Base-by-base conservation (phyloP, 2,329 filamentous ascomycete species). In the Coniella vitis region DNA sequence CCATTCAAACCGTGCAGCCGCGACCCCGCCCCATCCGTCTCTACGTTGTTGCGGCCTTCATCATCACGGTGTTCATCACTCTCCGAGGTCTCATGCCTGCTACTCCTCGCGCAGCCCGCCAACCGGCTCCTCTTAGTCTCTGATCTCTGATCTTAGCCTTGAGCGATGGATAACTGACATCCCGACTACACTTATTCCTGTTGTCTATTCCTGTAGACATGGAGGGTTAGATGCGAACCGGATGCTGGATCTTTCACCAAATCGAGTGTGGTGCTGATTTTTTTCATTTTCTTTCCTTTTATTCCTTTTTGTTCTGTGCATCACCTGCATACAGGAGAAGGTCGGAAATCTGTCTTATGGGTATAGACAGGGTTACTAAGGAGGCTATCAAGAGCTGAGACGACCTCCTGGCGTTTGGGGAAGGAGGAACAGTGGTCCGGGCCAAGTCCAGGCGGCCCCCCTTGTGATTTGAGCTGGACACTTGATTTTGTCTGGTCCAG, bases 361-460 rank as follows among this genome's bases (percentile, higher is more conserved):
- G 60, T 61, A 60, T 60, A 63, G 55, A 62, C 41, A 56, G 58
- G 54, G 25, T 34, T 46, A 48, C 29, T 37, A 45, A 57, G 63
- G 66, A 66, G 71, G 69, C 66, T 58, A 71, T 78, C 75, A 78
- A 78, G 75, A 70, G 75, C 75, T 78, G 75, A 78, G 67, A 65
- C 58, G 71, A 74, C 51, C 72, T 74, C 72, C 66, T 48, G 58
- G 65, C 59, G 60, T 65, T 62, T 54, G 35, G 44, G 17, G 16
- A 51, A 32, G 29, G 47, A 39, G 20, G n/a, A 40, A 49, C 25
- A 29, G 10, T 10, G 25, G 25, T 29, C 25, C 22, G 47, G 37
- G 47, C 17, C 38, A 25, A 14, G 1, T 38, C 16, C 31, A 32
- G 51, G 31, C 39, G 53, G 44, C 47, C 43, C 17, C 36, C 54